phyloP scores from a whole-genome alignment of 768 basidiomycete species.

The Tylopilus intermedius region DNA sequence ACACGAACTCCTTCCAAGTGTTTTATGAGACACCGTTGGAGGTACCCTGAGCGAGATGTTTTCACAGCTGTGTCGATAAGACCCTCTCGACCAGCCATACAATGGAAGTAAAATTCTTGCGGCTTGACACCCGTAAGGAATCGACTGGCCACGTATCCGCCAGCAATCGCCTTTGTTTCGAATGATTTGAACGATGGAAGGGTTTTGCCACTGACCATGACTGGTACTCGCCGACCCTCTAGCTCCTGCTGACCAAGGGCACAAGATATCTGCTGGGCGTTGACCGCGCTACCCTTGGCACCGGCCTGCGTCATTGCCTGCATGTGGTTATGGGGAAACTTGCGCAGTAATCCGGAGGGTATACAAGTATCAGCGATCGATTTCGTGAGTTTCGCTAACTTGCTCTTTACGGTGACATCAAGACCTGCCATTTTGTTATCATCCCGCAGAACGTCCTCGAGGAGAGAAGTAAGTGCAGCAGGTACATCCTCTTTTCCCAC shows the following conservation, averaged over 20 bases:
- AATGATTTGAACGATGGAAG: conserved; percentile 95
- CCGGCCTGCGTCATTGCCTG: conserved; percentile 98
- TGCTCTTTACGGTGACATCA: conserved; percentile 86
- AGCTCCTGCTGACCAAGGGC: conserved; percentile 95
- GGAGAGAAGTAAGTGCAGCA: conserved; percentile 53
- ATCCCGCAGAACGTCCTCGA: conserved; percentile 91
- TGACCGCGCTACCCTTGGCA: conserved; percentile 96
- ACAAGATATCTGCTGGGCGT: conserved; percentile 97
- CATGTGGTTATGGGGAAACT: conserved; percentile 99
- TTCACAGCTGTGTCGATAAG: conserved; percentile 99
- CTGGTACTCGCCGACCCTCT: conserved; percentile 96
- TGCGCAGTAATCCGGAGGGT: conserved; percentile 80
- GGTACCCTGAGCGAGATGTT: conserved; percentile 95
- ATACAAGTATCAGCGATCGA: conserved; percentile 86
- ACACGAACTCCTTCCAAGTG: conserved; percentile 95
- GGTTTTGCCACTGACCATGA: conserved; percentile 99
- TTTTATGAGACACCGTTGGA: conserved; percentile 97
- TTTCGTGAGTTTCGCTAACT: conserved; percentile 80
- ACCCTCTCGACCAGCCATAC: conserved; percentile 99
- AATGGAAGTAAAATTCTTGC: conserved; percentile 99
- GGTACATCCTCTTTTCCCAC: conserved; percentile 51
- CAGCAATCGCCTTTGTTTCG: conserved; percentile 97
- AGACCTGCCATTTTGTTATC: conserved; percentile 97
- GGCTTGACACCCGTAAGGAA: conserved; percentile 98
- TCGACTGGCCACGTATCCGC: conserved; percentile 96